A percentile compares a stretch with the other conserved stretches of the same genome.
Evolutionary conservation across 805 yeast genomes (phyloP).

Genomic region (Candida verbasci): DNA sequence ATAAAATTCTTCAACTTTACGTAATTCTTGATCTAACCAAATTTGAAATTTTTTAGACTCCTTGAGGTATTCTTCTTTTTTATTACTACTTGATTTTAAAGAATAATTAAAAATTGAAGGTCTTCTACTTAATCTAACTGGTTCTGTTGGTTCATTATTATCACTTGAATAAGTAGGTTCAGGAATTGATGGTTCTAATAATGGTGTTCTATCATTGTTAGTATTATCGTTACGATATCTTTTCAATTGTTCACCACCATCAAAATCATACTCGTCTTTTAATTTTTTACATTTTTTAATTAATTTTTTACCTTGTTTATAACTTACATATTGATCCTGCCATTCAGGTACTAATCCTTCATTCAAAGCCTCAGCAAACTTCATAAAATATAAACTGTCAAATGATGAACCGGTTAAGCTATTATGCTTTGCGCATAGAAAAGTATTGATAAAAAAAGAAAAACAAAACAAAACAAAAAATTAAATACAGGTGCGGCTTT

Average conservation of each 20-base stretch:
- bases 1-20: constrained; percentile 60
- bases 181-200: constrained; percentile 11
- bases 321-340: constrained; percentile 77
- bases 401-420: neutral
- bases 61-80: constrained; percentile 22
- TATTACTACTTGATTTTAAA: constrained; percentile 14
- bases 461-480: neutral
- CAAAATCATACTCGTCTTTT: constrained; percentile 6
- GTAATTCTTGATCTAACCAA: constrained; percentile 65
- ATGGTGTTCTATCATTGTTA: constrained; percentile 24
- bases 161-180: neutral
- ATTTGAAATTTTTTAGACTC: constrained; percentile 47
- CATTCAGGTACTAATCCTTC: constrained; percentile 82
- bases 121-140: constrained; percentile 8
- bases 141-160: neutral
- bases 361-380: constrained; percentile 62
- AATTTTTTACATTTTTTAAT: constrained; percentile 33
- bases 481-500: no score
- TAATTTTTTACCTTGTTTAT: constrained; percentile 54
- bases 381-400: constrained; percentile 36
- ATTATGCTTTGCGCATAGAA: neutral
- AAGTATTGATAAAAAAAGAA: neutral
- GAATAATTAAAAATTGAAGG: constrained; percentile 21
- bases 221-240: neutral
- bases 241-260: neutral